phyloP scores from a whole-genome alignment of 2,329 filamentous ascomycete genomes.

The Phialocephala sp. region DNA sequence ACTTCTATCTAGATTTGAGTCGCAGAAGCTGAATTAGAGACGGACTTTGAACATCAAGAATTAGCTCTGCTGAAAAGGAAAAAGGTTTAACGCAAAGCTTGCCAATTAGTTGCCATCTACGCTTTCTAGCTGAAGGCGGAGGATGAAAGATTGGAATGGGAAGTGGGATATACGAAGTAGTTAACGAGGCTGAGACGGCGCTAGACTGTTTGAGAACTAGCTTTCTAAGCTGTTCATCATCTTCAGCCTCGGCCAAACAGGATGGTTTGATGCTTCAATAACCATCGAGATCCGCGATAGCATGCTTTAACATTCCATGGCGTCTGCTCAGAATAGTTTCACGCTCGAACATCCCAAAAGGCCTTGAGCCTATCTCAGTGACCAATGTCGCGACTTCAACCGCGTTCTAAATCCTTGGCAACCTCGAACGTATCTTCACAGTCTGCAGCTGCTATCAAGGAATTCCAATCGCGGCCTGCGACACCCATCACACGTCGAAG shows the following conservation, averaged over 20 bases:
- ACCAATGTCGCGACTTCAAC: conserved; percentile 33
- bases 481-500: conserved; percentile 35
- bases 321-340: not conserved
- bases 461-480: conserved; percentile 25
- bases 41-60: too few species aligned
- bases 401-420: conserved; percentile 30
- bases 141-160: too few species aligned
- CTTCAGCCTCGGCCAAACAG: not conserved
- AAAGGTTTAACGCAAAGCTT: too few species aligned
- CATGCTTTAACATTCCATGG: not conserved
- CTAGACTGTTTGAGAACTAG: not conserved
- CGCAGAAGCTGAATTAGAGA: too few species aligned
- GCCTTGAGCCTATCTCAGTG: conserved; percentile 9
- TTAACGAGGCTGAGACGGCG: not conserved
- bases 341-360: not conserved
- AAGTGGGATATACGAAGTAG: too few species aligned
- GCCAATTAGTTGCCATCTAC: too few species aligned
- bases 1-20: too few species aligned
- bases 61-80: too few species aligned
- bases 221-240: not conserved
- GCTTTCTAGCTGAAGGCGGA: too few species aligned
- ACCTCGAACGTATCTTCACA: conserved; percentile 32
- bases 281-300: not conserved
- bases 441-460: conserved; percentile 29
- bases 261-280: not conserved